Percentiles rank a stretch among this genome's conserved stretches.
These are phyloP conservation scores for Emergomyces africanus DNA, from an alignment of 2,329 filamentous ascomycete species.

Conservation along the genomic window DNA sequence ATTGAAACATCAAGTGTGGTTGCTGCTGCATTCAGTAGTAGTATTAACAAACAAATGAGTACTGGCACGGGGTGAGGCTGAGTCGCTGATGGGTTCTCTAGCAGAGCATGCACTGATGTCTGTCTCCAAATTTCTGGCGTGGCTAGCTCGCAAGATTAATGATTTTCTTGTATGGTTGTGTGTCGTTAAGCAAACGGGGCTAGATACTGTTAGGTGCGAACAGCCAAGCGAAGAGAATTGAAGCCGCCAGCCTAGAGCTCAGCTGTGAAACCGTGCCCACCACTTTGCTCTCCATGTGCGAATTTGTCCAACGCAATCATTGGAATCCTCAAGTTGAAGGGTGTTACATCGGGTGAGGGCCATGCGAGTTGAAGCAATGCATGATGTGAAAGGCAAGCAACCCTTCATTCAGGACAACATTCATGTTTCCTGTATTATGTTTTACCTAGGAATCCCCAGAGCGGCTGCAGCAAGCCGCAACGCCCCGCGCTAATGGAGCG, in stretches of 20 bases:
- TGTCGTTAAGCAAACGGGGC: too few species aligned
- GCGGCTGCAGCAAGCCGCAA: background rate
- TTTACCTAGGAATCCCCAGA: background rate
- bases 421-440: background rate
- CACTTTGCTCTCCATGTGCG: background rate
- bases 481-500: background rate
- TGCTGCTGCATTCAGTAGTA: background rate
- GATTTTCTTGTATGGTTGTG: background rate
- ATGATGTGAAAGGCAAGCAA: background rate
- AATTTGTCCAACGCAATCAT: background rate
- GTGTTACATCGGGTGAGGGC: background rate
- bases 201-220: too few species aligned
- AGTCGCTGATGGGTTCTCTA: background rate
- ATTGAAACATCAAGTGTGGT: background rate
- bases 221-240: background rate
- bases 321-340: background rate
- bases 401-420: background rate
- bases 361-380: background rate
- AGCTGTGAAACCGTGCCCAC: background rate
- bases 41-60: background rate
- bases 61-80: background rate
- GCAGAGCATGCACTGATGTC: background rate
- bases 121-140: background rate
- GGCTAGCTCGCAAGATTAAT: background rate
- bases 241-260: background rate